These are phyloP conservation scores for Knoxia roxburghii DNA, from an alignment of 257 asterid species.

Conservation along the genomic window DNA sequence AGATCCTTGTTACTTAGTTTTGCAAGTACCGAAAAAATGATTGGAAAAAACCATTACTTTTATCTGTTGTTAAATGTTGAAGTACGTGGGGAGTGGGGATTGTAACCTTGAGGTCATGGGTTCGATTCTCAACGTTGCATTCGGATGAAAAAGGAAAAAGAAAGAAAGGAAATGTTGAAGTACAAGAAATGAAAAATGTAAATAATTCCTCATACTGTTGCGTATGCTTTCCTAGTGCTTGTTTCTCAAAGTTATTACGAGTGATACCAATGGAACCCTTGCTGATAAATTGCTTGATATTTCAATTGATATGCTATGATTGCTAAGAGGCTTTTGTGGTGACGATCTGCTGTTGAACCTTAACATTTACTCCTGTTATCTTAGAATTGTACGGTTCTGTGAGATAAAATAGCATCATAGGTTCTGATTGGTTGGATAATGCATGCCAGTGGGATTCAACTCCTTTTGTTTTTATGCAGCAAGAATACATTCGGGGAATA, in stretches of 20 bases:
- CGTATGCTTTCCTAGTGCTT: neutral
- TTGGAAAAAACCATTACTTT: no score
- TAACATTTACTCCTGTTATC: no score
- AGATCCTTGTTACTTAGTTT: neutral
- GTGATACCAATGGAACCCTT: neutral
- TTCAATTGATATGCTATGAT: neutral
- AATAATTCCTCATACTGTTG: neutral
- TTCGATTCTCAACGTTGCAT: no score
- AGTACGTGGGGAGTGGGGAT: no score
- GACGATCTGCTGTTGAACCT: no score
- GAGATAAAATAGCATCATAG: no score
- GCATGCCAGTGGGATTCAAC: neutral
- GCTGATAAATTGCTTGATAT: neutral
- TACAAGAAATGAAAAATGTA: neutral
- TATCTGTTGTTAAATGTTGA: slow-evolving; percentile 4
- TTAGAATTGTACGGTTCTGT: neutral
- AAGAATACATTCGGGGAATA: slow-evolving; percentile 94
- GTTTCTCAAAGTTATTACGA: neutral
- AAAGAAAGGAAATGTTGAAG: neutral
- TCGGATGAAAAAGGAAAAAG: no score
- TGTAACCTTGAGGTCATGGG: no score
- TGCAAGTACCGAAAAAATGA: neutral
- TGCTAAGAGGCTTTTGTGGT: neutral
- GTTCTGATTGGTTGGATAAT: neutral
- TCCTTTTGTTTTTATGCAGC: slow-evolving; percentile 43